Evolutionary conservation across 371 early-diverging fungal species (phyloP), one percentile per base, ranked within the genome.

Genomic region (Lichtheimia corymbifera): DNA sequence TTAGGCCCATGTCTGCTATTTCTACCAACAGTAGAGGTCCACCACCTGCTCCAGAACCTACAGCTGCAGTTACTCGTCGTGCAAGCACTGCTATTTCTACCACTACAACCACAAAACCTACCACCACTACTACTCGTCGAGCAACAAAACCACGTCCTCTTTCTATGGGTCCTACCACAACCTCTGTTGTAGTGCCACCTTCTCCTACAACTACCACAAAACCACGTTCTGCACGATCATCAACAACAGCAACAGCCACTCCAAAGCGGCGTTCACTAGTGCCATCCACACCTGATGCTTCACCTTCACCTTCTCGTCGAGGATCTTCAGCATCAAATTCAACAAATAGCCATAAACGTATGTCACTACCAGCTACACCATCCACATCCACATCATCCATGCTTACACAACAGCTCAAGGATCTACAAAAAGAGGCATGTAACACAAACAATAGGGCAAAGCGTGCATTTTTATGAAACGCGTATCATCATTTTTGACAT

Each of bases 201-300:
- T 47, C 47, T 18, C 22, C 47, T 47, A n/a, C 17, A 15, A n/a
- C 47, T 17, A 47, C 47, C 6, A n/a, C 47, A 47, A n/a, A 47
- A 22, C 47, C 47, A 35, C 35, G 35, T 17, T 45, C 59, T n/a
- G 50, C 63, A 15, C 50, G 45, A 17, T 51, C 63, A n/a, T 58
- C 64, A 4, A 14, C 51, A 24, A 49, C 63, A 47, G 59, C 64
- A 14, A 62, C 63, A 50, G 18, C 65, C 22, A 44, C 63, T 5
- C 35, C 61, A 20, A 71, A 55, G 30, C 65, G 77, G 0, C 59
- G 77, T 18, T 76, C 76, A 0, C 59, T 76, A 22, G 70, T 70
- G 5, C 68, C 70, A 25, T 47, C 47, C 47, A n/a, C 47, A 18
- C 47, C 22, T 47, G 40, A 55, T 4, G 40, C 49, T 9, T 45